Percentiles rank a stretch among this genome's conserved stretches.
Evolutionary conservation across 345 rosid genomes (phyloP).

Genomic region (Clarkia xantiana): DNA sequence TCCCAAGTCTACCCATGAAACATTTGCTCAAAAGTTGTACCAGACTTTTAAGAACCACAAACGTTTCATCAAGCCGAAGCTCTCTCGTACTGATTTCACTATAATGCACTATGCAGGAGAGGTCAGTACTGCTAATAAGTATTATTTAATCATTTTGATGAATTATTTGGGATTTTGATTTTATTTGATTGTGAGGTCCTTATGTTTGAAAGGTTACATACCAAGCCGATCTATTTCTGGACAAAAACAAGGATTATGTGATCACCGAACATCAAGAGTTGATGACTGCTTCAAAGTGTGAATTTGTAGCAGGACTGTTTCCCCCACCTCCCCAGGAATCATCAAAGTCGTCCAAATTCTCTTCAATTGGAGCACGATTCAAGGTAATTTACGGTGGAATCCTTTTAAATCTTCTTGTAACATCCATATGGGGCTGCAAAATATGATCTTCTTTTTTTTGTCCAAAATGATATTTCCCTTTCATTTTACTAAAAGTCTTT

Average conservation of each 20-base stretch:
- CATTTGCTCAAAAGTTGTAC: slow-evolving; percentile 84
- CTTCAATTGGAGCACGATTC: slow-evolving; percentile 84
- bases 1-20: slow-evolving; percentile 81
- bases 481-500: slow-evolving; percentile 4
- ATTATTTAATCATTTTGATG: neutral
- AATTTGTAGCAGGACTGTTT: slow-evolving; percentile 62
- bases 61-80: slow-evolving; percentile 86
- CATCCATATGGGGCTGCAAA: too few species aligned
- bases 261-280: slow-evolving; percentile 92
- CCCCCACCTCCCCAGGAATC: slow-evolving; percentile 82
- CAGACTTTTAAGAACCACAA: slow-evolving; percentile 64
- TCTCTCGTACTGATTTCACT: slow-evolving; percentile 75
- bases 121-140: slow-evolving; percentile 22
- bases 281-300: slow-evolving; percentile 61
- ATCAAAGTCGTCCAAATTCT: slow-evolving; percentile 84
- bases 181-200: slow-evolving; percentile 5
- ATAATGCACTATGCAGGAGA: slow-evolving; percentile 91
- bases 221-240: slow-evolving; percentile 73
- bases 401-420: neutral
- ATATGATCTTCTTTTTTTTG: too few species aligned
- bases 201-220: slow-evolving; percentile 38
- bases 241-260: slow-evolving; percentile 88
- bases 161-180: neutral
- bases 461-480: too few species aligned
- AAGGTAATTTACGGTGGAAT: slow-evolving; percentile 31